Evolutionary conservation across 2,329 filamentous ascomycete genomes (phyloP).

Genomic region (Bipolaris oryzae): DNA sequence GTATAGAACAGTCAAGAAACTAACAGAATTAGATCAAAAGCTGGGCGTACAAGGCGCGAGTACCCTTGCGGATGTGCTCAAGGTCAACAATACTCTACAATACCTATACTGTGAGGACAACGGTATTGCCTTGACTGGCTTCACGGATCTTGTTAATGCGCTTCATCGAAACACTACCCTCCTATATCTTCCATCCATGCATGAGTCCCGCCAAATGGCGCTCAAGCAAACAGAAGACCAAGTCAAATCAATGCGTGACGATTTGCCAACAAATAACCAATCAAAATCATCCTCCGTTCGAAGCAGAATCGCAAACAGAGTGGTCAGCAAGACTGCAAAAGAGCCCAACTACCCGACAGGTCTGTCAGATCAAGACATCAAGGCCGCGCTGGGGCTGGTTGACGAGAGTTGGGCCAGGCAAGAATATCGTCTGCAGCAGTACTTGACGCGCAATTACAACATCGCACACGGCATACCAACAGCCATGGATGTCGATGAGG

Average conservation of each 20-base stretch:
- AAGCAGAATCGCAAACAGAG: constrained; percentile 42
- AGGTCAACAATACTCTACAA: constrained; percentile 65
- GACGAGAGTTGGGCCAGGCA: constrained; percentile 59
- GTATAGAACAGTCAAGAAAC: background rate
- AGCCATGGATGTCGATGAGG: constrained; percentile 53
- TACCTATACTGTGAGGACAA: constrained; percentile 76
- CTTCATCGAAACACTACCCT: constrained; percentile 69
- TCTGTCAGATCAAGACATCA: constrained; percentile 57
- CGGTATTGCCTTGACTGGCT: constrained; percentile 71
- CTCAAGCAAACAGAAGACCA: constrained; percentile 65
- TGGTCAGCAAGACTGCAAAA: constrained; percentile 33
- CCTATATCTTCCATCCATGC: constrained; percentile 67
- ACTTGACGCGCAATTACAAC: constrained; percentile 55
- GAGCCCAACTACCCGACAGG: constrained; percentile 35
- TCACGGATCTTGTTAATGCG: constrained; percentile 71
- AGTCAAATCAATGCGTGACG: constrained; percentile 59
- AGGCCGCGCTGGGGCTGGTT: constrained; percentile 55
- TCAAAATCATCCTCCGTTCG: constrained; percentile 43
- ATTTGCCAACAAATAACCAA: constrained; percentile 30
- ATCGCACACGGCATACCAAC: constrained; percentile 53
- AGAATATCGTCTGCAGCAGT: constrained; percentile 54
- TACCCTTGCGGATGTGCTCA: constrained; percentile 70
- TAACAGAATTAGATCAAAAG: constrained; percentile 60
- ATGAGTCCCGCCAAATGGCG: constrained; percentile 64
- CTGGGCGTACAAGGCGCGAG: constrained; percentile 72